These are phyloP conservation scores for Penicillium oxalicum DNA, from an alignment of 2,329 filamentous ascomycete genomes.

Conservation along the genomic window DNA sequence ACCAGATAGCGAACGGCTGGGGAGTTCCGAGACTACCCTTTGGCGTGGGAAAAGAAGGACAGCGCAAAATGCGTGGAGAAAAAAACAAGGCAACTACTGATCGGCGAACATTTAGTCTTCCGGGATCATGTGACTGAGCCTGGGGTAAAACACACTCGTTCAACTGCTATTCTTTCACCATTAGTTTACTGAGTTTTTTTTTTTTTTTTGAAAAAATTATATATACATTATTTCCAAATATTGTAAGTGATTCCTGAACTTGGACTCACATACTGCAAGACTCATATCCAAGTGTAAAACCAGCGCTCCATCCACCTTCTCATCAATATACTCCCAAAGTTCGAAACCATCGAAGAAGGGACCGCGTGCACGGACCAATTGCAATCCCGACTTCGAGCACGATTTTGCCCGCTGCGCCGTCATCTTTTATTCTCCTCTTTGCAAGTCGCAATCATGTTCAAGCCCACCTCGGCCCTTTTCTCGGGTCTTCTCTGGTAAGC, in stretches of 20 bases:
- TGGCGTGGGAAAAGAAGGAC: slow-evolving; percentile 1
- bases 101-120: slow-evolving; percentile 14
- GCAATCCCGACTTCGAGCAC: slow-evolving; percentile 19
- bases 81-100: slow-evolving; percentile 6
- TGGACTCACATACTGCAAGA: too few species aligned
- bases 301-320: too few species aligned
- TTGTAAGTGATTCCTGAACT: too few species aligned
- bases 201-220: neutral
- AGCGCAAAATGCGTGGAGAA: slow-evolving; percentile 2
- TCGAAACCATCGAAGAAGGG: neutral
- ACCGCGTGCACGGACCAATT: slow-evolving; percentile 18
- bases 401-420: slow-evolving; percentile 17
- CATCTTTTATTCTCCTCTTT: slow-evolving; percentile 1
- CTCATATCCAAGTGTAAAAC: too few species aligned
- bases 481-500: slow-evolving; percentile 76
- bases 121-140: slow-evolving; percentile 21
- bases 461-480: slow-evolving; percentile 67
- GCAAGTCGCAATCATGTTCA: slow-evolving; percentile 62
- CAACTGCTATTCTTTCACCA: neutral
- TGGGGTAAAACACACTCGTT: slow-evolving; percentile 9
- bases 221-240: too few species aligned
- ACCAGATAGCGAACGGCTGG: slow-evolving; percentile 6
- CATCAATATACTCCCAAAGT: too few species aligned
- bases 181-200: neutral
- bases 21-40: slow-evolving; percentile 4